Conservation (phyloP, 345 rosid genomes). For the Eucalyptus microcorys region DNA sequence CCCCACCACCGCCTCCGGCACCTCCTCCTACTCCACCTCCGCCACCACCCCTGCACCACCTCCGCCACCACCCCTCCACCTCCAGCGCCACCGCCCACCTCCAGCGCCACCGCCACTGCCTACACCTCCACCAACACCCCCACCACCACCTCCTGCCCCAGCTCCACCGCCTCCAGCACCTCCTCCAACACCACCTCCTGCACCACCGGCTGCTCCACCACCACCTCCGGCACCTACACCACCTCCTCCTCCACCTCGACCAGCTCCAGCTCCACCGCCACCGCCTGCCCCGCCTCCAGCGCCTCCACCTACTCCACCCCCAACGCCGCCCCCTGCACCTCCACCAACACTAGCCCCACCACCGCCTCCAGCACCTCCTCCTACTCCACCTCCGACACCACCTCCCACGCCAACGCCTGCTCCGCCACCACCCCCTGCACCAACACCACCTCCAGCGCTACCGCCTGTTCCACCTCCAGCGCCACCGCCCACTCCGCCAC, state of each 20-base stretch:
- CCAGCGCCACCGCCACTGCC: no score
- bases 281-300: background rate
- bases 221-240: background rate
- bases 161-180: background rate
- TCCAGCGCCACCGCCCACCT: no score
- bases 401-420: background rate
- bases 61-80: background rate
- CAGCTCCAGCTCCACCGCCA: background rate
- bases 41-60: background rate
- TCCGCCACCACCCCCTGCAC: background rate
- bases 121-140: background rate
- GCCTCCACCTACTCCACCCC: background rate
- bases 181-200: background rate
- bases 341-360: background rate
- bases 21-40: background rate
- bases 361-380: background rate
- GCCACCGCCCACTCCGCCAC: no score
- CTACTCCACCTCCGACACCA: background rate
- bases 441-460: accelerated
- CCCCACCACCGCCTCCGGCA: background rate
- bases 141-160: no score
- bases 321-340: background rate
- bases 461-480: no score
- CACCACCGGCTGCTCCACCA: background rate
- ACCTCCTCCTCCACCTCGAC: background rate